phyloP scores from a whole-genome alignment of 2,329 filamentous ascomycete species.

The Cucurbitaria berberidis region DNA sequence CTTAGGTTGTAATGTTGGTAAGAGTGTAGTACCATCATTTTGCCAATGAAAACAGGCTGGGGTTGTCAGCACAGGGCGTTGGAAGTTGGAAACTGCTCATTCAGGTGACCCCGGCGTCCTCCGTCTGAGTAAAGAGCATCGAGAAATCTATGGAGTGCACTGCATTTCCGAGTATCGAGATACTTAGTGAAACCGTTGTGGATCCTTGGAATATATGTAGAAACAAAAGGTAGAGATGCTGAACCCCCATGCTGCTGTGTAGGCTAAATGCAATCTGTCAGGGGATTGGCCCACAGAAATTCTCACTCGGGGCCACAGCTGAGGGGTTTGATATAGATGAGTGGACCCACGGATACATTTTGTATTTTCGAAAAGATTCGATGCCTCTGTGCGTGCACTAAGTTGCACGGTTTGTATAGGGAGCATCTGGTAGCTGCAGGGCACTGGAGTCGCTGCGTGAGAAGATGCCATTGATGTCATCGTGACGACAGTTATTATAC shows the following conservation, averaged over 20 bases:
- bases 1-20: neutral
- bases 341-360: neutral
- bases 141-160: neutral
- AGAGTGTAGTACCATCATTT: neutral
- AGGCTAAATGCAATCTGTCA: neutral
- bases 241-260: neutral
- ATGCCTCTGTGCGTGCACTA: neutral
- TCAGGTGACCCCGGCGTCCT: neutral
- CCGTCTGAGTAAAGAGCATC: neutral
- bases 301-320: neutral
- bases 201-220: neutral
- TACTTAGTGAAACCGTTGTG: neutral
- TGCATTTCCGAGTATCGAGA: neutral
- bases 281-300: neutral
- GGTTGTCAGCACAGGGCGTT: neutral
- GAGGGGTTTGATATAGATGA: neutral
- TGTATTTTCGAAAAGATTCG: neutral
- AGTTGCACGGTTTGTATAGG: neutral
- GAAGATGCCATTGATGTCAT: no score
- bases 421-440: neutral
- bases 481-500: no score
- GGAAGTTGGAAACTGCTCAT: neutral
- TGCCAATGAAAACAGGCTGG: neutral
- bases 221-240: neutral
- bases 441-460: no score